Base-by-base conservation (phyloP, 805 yeast species). In the Suhomyces sp. region DNA sequence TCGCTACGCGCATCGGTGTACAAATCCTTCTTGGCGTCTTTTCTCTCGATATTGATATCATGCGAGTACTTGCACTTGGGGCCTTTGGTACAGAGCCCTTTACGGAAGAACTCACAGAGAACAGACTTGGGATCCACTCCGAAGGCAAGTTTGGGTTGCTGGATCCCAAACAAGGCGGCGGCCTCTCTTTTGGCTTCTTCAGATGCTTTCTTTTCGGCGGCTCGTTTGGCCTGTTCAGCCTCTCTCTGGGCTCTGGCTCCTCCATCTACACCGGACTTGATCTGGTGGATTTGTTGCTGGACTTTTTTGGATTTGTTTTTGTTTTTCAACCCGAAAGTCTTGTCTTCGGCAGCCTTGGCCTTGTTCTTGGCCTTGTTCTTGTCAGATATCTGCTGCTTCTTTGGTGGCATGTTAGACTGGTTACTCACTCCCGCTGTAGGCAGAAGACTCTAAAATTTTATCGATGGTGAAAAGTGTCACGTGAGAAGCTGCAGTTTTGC, bases 111-210 rank as follows among this genome's bases (percentile, higher is more conserved):
- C 53, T 89, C 88, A 82, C 99, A 94, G 19, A 94, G 72, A 35
- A 94, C 87, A 1, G 96, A 84, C 73, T 94, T 93, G 51, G 99
- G 99, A 73, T 94, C 98, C 54, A 91, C 97, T 50, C 99, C 99
- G 65, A 93, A 91, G 42, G 97, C 96, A 31, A 93, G 89, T 67
- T 90, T 90, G 69, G 90, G 97, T 46, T 76, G 79, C 51, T 82
- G 87, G 48, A 90, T 77, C 31, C 85, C 87, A 61, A 90, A 81
- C 45, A 93, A 72, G 15, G 87, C 86, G 12, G 90, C 86, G 5
- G 96, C 96, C 65, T 93, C 97, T 46, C 82, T 82, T 67, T 87
- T 89, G 44, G 97, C 97, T 44, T 82, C 86, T 58, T 93, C 99
- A 1, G 91, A 88, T 10, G 96, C 94, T 68, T 88, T 90, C 80